Evolutionary conservation across 2,329 filamentous ascomycete species (phyloP), one percentile per base, ranked within the genome.

Genomic region (Ophiognomonia clavigignenti-juglandacearum): DNA sequence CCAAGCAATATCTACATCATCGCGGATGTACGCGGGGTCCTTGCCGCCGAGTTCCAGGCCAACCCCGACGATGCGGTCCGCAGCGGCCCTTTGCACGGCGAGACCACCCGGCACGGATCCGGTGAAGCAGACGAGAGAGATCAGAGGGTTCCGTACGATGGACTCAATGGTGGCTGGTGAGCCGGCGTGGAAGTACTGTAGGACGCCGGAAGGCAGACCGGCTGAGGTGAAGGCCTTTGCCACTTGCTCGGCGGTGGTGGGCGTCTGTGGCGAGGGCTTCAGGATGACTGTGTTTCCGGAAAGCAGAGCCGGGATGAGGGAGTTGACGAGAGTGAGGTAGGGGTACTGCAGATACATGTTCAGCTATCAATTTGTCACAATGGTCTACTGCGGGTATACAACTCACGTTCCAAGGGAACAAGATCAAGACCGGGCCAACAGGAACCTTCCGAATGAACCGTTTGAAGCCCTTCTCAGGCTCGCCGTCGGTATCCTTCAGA

Each of bases 371-470:
- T 23, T 34, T 37, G 23, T 18, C 29, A 22, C 19, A 23, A 26
- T 27, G 16, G 24, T 39, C 4, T 11, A 14, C 5, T 18, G 31
- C 18, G 23, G 10, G 9, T 3, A 18, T 22, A 38, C 35, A 45
- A 66, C 88, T 70, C 69, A 93, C 90, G 70, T 97, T 97, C 92
- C 92, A 97, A 1, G 92, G 86, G 68, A 96, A 96, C 51, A 97
- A 81, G 55, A 96, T 78, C 50, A 97, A 75, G 14, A 93, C 86
- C 10, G 90, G 89, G 1, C 92, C 92, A 43, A 96, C 80, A 1
- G 92, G 88, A 8, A 88, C 80, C 68, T 95, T 95, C 64, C 84
- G 83, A 62, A 97, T 89, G 62, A 88, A 96, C 55, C 92, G 79
- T 70, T 85, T 90, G 73, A 96, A 96, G 0, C 92, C 91, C 60